phyloP scores from a whole-genome alignment of 192 early-diverging fungal genomes.

The Pilaira anomala region DNA sequence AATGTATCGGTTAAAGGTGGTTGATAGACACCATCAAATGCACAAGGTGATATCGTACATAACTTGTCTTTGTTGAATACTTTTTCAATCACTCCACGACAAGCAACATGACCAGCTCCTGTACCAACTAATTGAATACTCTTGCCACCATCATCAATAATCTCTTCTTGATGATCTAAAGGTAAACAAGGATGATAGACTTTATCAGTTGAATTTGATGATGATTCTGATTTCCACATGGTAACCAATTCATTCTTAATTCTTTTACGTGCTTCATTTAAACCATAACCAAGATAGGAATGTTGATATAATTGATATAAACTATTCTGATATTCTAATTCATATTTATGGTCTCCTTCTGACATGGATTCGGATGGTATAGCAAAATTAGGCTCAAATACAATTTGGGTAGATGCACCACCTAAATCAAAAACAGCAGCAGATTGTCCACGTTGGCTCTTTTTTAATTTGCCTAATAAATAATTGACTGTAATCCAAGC shows the following conservation, averaged over 20 bases:
- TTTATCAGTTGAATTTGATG: conserved; percentile 39
- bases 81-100: conserved; percentile 51
- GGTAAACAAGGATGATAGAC: conserved; percentile 70
- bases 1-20: conserved; percentile 73
- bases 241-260: conserved; percentile 57
- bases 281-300: conserved; percentile 90
- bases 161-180: conserved; percentile 51
- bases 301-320: conserved; percentile 90
- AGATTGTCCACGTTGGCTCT: conserved; percentile 49
- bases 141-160: conserved; percentile 13
- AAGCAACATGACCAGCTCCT: conserved; percentile 51
- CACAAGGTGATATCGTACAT: conserved; percentile 66
- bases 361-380: conserved; percentile 34
- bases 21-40: conserved; percentile 92
- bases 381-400: conserved; percentile 82
- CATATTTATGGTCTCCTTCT: conserved; percentile 71
- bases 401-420: conserved; percentile 97
- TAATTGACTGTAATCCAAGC: conserved; percentile 99
- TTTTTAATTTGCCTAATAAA: conserved; percentile 59
- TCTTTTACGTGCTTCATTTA: conserved; percentile 80
- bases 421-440: conserved; percentile 96
- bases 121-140: conserved; percentile 50
- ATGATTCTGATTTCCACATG: conserved; percentile 27
- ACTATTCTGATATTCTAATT: conserved; percentile 68
- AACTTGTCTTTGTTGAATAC: conserved; percentile 76